phyloP scores from a whole-genome alignment of 192 early-diverging fungal genomes.

The Backusella westeae region DNA sequence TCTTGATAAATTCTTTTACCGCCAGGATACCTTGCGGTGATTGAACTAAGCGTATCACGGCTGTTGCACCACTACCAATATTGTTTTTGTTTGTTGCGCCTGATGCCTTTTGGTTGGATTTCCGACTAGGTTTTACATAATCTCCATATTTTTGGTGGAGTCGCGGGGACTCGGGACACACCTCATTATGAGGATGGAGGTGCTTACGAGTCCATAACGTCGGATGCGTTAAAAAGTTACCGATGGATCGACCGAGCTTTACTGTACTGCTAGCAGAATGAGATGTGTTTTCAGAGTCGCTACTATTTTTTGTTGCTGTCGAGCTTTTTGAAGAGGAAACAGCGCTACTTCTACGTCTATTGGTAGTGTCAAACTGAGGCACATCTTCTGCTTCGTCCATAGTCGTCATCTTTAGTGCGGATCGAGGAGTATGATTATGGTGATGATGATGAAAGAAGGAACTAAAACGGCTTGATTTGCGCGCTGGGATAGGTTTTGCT shows the following conservation, averaged over 20 bases:
- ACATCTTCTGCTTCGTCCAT: not conserved
- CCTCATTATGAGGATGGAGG: not conserved
- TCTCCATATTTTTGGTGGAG: constrained; percentile 24
- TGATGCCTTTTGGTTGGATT: not conserved
- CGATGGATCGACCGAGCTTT: constrained; percentile 1
- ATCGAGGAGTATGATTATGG: not conserved
- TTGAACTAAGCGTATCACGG: constrained; percentile 79
- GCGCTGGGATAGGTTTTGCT: not conserved
- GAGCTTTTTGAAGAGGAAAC: not conserved
- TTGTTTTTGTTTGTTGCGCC: constrained; percentile 27
- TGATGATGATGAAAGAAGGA: not conserved
- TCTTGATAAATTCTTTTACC: constrained; percentile 88
- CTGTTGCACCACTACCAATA: constrained; percentile 90
- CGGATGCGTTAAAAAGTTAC: not conserved
- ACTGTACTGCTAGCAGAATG: not conserved
- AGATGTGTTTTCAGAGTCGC: not conserved
- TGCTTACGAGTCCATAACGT: constrained; percentile 2
- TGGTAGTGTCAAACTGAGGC: not conserved
- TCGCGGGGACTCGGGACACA: not conserved
- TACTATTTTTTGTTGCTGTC: not conserved
- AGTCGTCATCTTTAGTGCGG: constrained; percentile 1
- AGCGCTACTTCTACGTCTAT: not conserved
- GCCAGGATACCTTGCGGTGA: constrained; percentile 59
- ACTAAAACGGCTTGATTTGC: not conserved
- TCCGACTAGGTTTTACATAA: constrained; percentile 18